Base-by-base conservation (phyloP, 768 basidiomycete species). In the Podaxis sp. region DNA sequence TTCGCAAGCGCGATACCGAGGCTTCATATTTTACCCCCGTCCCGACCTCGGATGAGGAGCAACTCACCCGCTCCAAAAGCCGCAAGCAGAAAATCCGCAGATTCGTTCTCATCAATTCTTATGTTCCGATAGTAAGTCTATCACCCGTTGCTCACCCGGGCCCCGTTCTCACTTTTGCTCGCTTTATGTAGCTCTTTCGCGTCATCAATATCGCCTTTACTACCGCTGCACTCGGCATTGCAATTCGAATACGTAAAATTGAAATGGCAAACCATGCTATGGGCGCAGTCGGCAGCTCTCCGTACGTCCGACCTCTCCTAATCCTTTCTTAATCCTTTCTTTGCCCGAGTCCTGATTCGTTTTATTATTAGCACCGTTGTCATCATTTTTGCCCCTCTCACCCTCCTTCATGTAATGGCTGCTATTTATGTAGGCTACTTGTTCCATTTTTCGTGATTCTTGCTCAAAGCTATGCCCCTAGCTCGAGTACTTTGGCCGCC, bases 401-500 rank as follows among this genome's bases (percentile, higher is more conserved):
- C 94, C 11, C 79, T 95, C 26, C 79, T 90, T 8, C 93, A 95
- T 79, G 93, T 96, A 67, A 87, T 95, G 81, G 76, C 82, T 55
- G 90, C 93, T 49, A 86, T 95, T 67, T 95, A 96, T 75, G 92
- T 94, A 73, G 65, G 90, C 33, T 55, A 12, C 22, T 24, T 19
- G 13, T 46, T 52, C 42, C 24, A 26, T 15, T n/a, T 28, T 4
- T 52, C 48, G 40, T 61, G 4, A 49, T 15, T 5, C 15, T 52
- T n/a, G 6, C 60, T 68, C n/a, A 46, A 62, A 66, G 64, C 67
- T 65, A 57, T 49, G 17, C 33, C 73, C 33, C 60, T 70, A 95
- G 93, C 80, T 95, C 61, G 95, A 96, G 76, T 97, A 97, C 76
- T 95, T 95, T 70, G 91, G 95, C 44, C 87, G 90, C 39, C 95